Evolutionary conservation across 163 green algal species (phyloP).

Genomic region (Chloroidium sp.): DNA sequence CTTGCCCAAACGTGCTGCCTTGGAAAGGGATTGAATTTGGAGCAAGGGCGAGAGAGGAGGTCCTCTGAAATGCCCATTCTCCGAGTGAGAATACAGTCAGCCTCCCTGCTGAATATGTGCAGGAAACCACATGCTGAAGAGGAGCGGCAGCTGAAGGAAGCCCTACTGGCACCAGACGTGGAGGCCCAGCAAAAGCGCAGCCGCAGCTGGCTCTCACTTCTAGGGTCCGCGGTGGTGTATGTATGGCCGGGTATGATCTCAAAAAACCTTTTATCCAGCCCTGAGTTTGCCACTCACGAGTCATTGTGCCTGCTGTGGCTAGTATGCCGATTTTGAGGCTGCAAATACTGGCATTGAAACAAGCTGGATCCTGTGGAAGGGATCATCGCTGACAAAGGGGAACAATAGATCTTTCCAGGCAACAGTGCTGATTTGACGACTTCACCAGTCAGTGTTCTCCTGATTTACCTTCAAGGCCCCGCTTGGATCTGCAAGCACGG

Average conservation of each 20-base stretch:
- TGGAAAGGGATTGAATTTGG: not conserved
- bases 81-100: too few relatives aligned
- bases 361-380: too few relatives aligned
- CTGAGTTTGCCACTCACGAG: not conserved
- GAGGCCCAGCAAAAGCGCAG: conserved; percentile 8
- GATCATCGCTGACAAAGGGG: too few relatives aligned
- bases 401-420: too few relatives aligned
- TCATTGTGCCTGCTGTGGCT: not conserved
- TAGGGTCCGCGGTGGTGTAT: conserved; percentile 31
- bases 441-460: too few relatives aligned
- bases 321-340: too few relatives aligned
- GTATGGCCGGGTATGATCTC: conserved; percentile 31
- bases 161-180: conserved; percentile 21
- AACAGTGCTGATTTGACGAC: too few relatives aligned
- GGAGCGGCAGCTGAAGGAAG: conserved; percentile 23
- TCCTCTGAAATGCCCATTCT: not conserved
- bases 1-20: not conserved
- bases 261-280: not conserved
- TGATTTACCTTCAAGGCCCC: too few relatives aligned
- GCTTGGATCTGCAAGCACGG: too few relatives aligned
- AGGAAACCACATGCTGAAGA: conserved; percentile 14
- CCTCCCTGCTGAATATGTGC: not conserved
- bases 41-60: not conserved
- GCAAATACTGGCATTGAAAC: too few relatives aligned
- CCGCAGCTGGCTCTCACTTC: conserved; percentile 9